These are phyloP conservation scores for Penicillium carneum DNA, from an alignment of 2,329 filamentous ascomycete species.

Conservation along the genomic window DNA sequence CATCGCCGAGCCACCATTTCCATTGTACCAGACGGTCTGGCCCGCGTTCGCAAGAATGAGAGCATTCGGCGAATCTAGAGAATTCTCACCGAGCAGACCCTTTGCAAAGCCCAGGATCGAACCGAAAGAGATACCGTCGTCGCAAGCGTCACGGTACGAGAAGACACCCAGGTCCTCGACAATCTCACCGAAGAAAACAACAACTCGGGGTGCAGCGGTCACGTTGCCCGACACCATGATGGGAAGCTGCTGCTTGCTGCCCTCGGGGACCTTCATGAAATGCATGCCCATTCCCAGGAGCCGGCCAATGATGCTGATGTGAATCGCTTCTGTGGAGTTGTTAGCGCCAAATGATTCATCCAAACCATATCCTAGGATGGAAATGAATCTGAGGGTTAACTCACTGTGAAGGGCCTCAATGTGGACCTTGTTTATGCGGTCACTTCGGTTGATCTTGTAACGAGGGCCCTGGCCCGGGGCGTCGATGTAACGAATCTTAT, in stretches of 20 bases:
- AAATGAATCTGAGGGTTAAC: not conserved
- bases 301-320: conserved; percentile 67
- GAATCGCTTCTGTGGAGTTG: conserved; percentile 57
- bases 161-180: conserved; percentile 76
- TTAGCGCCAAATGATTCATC: not conserved
- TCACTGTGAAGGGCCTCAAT: conserved; percentile 76
- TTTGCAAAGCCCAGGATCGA: conserved; percentile 71
- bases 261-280: conserved; percentile 68
- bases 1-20: conserved; percentile 64
- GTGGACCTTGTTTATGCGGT: conserved; percentile 78
- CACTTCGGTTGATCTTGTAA: conserved; percentile 74
- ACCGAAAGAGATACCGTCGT: conserved; percentile 73
- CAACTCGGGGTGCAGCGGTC: conserved; percentile 64
- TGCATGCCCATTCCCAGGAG: conserved; percentile 67
- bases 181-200: conserved; percentile 77
- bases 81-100: conserved; percentile 46
- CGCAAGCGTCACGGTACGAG: conserved; percentile 70
- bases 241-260: conserved; percentile 63
- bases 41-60: conserved; percentile 80
- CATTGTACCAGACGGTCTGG: conserved; percentile 77
- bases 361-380: not conserved
- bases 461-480: conserved; percentile 74
- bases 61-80: conserved; percentile 37
- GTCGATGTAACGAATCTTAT: conserved; percentile 75
- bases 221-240: conserved; percentile 72